These are phyloP conservation scores for Buddleja alternifolia DNA, from an alignment of 257 asterid species.

Conservation along the genomic window DNA sequence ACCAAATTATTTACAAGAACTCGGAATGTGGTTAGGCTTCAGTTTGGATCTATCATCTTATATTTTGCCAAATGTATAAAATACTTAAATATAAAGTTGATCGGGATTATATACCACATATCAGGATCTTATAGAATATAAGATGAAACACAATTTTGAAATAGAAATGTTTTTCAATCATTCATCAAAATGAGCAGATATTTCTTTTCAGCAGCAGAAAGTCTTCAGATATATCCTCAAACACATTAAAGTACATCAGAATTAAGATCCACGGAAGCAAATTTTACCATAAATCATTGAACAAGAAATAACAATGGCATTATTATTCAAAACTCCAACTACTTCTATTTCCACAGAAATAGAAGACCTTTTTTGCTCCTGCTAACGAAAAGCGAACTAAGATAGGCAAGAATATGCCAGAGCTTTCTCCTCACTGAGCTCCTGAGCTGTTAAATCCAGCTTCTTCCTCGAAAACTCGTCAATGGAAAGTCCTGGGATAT, in stretches of 20 bases:
- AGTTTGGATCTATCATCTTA: too few species aligned
- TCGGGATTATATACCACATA: too few species aligned
- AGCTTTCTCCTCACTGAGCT: slow-evolving; percentile 87
- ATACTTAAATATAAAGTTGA: too few species aligned
- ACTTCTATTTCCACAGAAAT: background rate
- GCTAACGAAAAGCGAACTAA: slow-evolving; percentile 26
- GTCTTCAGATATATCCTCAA: slow-evolving; percentile 4
- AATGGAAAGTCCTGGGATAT: slow-evolving; percentile 66
- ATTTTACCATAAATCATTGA: slow-evolving; percentile 26
- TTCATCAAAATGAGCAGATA: slow-evolving; percentile 12
- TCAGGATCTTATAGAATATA: too few species aligned
- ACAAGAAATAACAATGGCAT: slow-evolving; percentile 32
- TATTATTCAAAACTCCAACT: slow-evolving; percentile 46
- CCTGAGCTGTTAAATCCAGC: slow-evolving; percentile 78
- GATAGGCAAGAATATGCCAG: slow-evolving; percentile 87
- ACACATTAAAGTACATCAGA: slow-evolving; percentile 10
- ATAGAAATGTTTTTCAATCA: background rate
- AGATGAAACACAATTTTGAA: too few species aligned
- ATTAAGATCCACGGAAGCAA: slow-evolving; percentile 18
- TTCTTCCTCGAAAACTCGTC: slow-evolving; percentile 83
- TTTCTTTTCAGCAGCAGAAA: background rate
- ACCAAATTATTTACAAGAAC: too few species aligned
- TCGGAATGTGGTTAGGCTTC: too few species aligned
- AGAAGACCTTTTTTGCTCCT: background rate
- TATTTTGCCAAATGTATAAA: too few species aligned